Evolutionary conservation across 202 grass and related monocot species (phyloP).

Genomic region (Thinopyrum obtusiflorum): DNA sequence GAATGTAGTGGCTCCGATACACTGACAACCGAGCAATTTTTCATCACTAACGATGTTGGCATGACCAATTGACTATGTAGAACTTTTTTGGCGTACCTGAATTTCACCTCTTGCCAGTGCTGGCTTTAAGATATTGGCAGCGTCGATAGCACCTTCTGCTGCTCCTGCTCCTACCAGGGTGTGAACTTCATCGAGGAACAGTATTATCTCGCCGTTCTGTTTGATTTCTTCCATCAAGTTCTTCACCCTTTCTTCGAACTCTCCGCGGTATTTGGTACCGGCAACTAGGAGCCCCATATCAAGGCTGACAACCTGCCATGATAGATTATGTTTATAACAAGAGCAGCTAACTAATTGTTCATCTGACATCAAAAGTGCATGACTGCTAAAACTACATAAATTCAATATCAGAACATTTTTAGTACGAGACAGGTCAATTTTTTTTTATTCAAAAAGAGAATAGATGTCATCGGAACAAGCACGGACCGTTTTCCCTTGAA

Average conservation of each 20-base stretch:
- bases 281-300: neutral
- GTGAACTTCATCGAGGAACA: conserved; percentile 10
- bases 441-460: neutral
- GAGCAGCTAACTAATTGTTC: neutral
- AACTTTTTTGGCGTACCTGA: neutral
- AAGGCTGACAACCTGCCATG: neutral
- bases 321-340: neutral
- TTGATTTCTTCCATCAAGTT: neutral
- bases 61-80: neutral
- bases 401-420: neutral
- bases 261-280: neutral
- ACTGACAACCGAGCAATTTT: neutral
- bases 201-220: neutral
- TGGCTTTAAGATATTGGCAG: neutral
- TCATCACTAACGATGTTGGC: neutral
- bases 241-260: conserved; percentile 13
- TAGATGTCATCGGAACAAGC: neutral
- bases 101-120: neutral
- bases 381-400: neutral
- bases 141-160: neutral
- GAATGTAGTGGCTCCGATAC: conserved; percentile 54
- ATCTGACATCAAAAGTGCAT: neutral
- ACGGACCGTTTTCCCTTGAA: neutral
- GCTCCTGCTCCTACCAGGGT: conserved; percentile 2
- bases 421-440: neutral